Percentiles rank a stretch among this genome's conserved stretches.
Conservation (phyloP, 306 rosid species). For the Acacia acuminata region DNA sequence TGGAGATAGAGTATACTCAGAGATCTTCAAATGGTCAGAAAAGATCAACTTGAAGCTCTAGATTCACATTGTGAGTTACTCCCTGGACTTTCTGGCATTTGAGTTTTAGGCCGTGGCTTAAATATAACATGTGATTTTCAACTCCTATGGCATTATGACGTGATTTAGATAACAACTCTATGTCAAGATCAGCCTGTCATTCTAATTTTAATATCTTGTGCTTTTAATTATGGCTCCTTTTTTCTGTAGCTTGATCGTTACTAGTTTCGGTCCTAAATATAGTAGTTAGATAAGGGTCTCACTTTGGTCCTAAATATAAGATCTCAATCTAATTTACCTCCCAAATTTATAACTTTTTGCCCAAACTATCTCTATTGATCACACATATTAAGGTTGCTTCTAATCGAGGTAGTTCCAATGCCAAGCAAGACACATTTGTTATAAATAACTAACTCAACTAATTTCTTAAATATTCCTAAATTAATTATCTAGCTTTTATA, state of each 20-base stretch:
- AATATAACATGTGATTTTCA: not conserved
- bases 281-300: too few relatives aligned
- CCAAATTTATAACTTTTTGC: too few relatives aligned
- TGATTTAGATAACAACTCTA: not conserved
- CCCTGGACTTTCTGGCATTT: constrained; percentile 17
- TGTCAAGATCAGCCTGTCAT: not conserved
- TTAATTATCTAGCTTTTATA: too few relatives aligned
- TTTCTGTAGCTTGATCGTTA: constrained; percentile 11
- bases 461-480: too few relatives aligned
- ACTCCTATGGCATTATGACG: constrained; percentile 4
- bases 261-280: not conserved
- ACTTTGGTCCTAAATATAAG: too few relatives aligned
- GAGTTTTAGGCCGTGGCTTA: not conserved
- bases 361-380: too few relatives aligned
- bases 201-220: constrained; percentile 13
- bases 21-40: constrained; percentile 72
- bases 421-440: too few relatives aligned
- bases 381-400: too few relatives aligned
- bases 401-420: too few relatives aligned
- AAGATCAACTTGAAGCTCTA: constrained; percentile 56
- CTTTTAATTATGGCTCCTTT: not conserved
- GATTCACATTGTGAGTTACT: constrained; percentile 49
- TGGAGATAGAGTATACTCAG: constrained; percentile 72
- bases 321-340: too few relatives aligned
- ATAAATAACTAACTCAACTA: too few relatives aligned